Percentiles rank a stretch among this genome's conserved stretches.
Conservation (phyloP, 2,329 filamentous ascomycete species). For the Aspergillus fijiensis region DNA sequence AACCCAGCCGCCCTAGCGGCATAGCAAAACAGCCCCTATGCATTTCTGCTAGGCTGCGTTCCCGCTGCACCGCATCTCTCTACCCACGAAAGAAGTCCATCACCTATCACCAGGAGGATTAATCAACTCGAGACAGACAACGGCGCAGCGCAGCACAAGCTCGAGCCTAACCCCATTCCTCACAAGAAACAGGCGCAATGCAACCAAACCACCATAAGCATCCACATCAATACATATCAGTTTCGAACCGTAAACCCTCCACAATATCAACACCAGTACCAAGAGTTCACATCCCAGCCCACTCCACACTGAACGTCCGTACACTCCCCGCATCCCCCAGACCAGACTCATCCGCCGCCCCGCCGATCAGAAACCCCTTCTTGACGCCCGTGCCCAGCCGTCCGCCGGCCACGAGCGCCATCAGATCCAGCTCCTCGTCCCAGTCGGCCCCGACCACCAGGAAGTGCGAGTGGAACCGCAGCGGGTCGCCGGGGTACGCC, state of each 20-base stretch:
- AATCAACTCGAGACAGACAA: too few relatives aligned
- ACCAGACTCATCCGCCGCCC: constrained; percentile 50
- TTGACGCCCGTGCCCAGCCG: constrained; percentile 91
- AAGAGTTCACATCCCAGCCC: constrained; percentile 77
- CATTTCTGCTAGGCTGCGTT: too few relatives aligned
- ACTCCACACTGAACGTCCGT: constrained; percentile 82
- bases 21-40: too few relatives aligned
- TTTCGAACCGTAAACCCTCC: not conserved
- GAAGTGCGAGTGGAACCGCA: constrained; percentile 95
- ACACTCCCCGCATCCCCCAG: constrained; percentile 40
- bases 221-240: too few relatives aligned
- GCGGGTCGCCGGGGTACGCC: constrained; percentile 90
- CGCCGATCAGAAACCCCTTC: constrained; percentile 88
- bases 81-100: too few relatives aligned
- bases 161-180: too few relatives aligned
- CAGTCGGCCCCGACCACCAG: constrained; percentile 80
- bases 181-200: too few relatives aligned
- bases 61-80: too few relatives aligned
- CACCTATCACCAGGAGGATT: too few relatives aligned
- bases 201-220: too few relatives aligned
- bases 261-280: not conserved
- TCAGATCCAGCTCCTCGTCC: constrained; percentile 80
- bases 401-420: constrained; percentile 83
- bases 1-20: too few relatives aligned
- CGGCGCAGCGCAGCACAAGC: too few relatives aligned